Evolutionary conservation across 2,329 filamentous ascomycete species (phyloP).

Genomic region (Alternaria dauci): DNA sequence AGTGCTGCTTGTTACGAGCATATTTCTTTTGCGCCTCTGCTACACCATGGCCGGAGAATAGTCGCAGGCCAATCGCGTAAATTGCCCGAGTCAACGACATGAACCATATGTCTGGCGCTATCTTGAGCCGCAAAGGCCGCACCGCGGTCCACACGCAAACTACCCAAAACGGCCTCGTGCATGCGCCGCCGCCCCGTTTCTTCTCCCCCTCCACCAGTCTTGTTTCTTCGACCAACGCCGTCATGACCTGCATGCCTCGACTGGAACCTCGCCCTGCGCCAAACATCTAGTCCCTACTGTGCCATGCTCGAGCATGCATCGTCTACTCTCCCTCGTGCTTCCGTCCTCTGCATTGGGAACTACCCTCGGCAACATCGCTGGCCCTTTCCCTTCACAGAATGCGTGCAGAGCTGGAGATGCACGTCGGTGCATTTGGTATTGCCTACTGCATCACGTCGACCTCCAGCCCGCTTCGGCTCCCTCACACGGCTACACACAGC

Average conservation of each 20-base stretch:
- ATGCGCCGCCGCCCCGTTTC: slow-evolving; percentile 41
- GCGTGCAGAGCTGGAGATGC: slow-evolving; percentile 28
- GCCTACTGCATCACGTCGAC: slow-evolving; percentile 31
- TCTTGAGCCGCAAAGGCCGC: slow-evolving; percentile 35
- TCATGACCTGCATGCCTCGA: slow-evolving; percentile 21
- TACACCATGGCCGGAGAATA: slow-evolving; percentile 3
- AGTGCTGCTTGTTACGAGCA: not conserved
- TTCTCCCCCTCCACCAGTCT: slow-evolving; percentile 32
- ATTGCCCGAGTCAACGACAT: not conserved
- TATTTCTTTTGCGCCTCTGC: slow-evolving; percentile 7
- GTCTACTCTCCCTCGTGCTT: slow-evolving; percentile 12
- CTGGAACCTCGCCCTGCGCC: slow-evolving; percentile 16
- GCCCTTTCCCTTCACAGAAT: slow-evolving; percentile 26
- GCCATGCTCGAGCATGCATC: slow-evolving; percentile 16
- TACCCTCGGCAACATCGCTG: slow-evolving; percentile 18
- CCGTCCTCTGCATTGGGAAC: slow-evolving; percentile 12
- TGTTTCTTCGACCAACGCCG: slow-evolving; percentile 30
- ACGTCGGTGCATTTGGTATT: slow-evolving; percentile 29
- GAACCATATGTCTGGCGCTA: not conserved
- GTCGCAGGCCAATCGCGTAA: slow-evolving; percentile 9
- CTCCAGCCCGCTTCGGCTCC: slow-evolving; percentile 41
- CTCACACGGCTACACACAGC: slow-evolving; percentile 40
- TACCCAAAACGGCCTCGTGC: slow-evolving; percentile 43
- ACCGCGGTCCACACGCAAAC: slow-evolving; percentile 31
- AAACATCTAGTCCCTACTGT: slow-evolving; percentile 10